Percentiles rank a stretch among this genome's conserved stretches.
Conservation (phyloP, 2,329 filamentous ascomycete species). For the Alternaria ethzedia region DNA sequence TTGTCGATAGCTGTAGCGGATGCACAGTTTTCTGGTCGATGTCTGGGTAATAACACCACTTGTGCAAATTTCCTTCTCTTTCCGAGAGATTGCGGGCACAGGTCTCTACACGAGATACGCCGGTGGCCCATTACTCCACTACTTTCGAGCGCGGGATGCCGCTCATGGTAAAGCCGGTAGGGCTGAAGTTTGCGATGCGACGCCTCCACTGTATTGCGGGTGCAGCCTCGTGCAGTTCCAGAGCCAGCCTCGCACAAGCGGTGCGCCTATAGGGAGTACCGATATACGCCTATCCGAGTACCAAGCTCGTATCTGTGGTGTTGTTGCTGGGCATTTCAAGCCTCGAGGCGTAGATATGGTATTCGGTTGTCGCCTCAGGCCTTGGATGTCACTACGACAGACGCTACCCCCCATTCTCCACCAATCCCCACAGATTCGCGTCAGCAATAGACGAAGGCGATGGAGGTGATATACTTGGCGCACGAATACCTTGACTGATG, state of each 20-base stretch:
- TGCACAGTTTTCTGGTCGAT: neutral
- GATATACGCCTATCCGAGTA: slow-evolving; percentile 1
- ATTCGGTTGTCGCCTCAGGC: slow-evolving; percentile 10
- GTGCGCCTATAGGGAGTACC: neutral
- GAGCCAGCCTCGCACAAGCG: slow-evolving; percentile 1
- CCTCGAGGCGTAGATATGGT: slow-evolving; percentile 3
- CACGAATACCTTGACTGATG: slow-evolving; percentile 12
- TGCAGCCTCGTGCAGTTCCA: neutral
- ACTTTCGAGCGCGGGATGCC: slow-evolving; percentile 1
- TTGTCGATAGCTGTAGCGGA: neutral
- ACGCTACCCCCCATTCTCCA: slow-evolving; percentile 30
- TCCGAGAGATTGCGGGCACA: neutral
- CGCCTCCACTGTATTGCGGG: neutral
- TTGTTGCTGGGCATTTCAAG: slow-evolving; percentile 7
- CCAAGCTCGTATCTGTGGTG: slow-evolving; percentile 5
- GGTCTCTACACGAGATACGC: neutral
- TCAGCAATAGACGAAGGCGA: slow-evolving; percentile 28
- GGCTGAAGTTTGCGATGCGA: slow-evolving; percentile 8
- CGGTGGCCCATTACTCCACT: slow-evolving; percentile 3
- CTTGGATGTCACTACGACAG: neutral
- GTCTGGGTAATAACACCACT: neutral
- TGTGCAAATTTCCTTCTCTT: neutral
- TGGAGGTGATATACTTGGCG: slow-evolving; percentile 25
- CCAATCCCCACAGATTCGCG: slow-evolving; percentile 34
- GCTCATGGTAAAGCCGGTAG: slow-evolving; percentile 4